phyloP scores from a whole-genome alignment of 352 stramenopile species.

The Phytophthora pluvialis region DNA sequence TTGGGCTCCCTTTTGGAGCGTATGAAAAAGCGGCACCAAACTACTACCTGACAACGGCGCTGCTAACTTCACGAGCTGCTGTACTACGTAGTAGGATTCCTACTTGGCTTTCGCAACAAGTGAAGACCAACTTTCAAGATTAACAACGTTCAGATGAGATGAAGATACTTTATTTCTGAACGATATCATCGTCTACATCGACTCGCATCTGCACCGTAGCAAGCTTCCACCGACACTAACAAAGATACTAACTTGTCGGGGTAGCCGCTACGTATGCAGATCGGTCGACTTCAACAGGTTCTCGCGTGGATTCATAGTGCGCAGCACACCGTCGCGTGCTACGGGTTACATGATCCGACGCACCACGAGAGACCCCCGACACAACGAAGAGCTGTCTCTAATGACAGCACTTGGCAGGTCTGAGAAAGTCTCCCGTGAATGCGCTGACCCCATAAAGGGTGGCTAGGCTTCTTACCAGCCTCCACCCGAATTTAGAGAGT shows the following conservation, averaged over 20 bases:
- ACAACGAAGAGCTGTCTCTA: slow-evolving; percentile 30
- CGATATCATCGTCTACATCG: slow-evolving; percentile 14
- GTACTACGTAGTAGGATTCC: too few relatives aligned
- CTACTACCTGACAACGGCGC: not conserved
- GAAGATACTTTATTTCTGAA: slow-evolving; percentile 22
- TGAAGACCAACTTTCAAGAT: too few relatives aligned
- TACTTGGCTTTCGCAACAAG: too few relatives aligned
- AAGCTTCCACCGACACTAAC: slow-evolving; percentile 17
- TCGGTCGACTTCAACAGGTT: slow-evolving; percentile 22
- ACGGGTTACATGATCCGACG: slow-evolving; percentile 38
- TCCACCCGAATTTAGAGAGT: slow-evolving; percentile 42
- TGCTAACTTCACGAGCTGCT: too few relatives aligned
- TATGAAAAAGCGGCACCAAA: slow-evolving; percentile 41
- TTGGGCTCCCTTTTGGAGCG: slow-evolving; percentile 48
- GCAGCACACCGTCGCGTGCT: slow-evolving; percentile 38
- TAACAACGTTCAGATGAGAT: not conserved
- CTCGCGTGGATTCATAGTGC: slow-evolving; percentile 42
- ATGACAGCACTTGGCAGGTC: slow-evolving; percentile 23
- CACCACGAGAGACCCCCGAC: slow-evolving; percentile 22
- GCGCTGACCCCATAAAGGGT: slow-evolving; percentile 42
- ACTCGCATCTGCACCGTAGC: slow-evolving; percentile 5
- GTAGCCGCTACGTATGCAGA: not conserved
- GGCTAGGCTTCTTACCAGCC: slow-evolving; percentile 34
- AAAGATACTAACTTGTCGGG: slow-evolving; percentile 26
- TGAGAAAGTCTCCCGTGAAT: slow-evolving; percentile 5